Evolutionary conservation across 805 yeast genomes (phyloP).

Genomic region (Tetrapisispora phaffii): DNA sequence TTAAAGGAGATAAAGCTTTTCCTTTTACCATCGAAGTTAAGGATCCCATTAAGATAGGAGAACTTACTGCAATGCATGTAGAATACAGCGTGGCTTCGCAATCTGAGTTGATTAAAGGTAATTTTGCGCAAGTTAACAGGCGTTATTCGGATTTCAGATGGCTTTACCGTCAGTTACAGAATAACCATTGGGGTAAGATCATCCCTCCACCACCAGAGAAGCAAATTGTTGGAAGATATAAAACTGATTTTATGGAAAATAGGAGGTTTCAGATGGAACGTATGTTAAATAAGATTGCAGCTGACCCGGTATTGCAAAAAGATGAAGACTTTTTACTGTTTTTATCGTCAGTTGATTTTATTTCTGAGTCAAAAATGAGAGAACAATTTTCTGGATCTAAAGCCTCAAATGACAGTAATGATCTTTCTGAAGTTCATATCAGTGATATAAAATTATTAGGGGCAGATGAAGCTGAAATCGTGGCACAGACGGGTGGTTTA

Average conservation of each 20-base stretch:
- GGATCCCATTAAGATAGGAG: conserved; percentile 89
- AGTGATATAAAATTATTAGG: conserved; percentile 25
- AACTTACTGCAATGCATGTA: conserved; percentile 77
- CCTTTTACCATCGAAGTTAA: conserved; percentile 61
- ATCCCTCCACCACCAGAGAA: conserved; percentile 95
- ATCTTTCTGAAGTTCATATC: conserved; percentile 27
- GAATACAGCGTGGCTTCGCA: conserved; percentile 70
- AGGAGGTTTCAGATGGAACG: conserved; percentile 66
- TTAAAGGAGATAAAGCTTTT: neutral
- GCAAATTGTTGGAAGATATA: conserved; percentile 85
- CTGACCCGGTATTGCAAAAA: conserved; percentile 42
- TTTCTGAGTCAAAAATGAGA: conserved; percentile 55
- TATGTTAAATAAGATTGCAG: conserved; percentile 66
- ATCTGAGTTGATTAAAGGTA: conserved; percentile 31
- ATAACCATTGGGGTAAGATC: conserved; percentile 77
- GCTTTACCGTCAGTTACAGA: conserved; percentile 78
- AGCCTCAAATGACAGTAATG: conserved; percentile 36
- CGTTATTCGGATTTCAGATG: conserved; percentile 86
- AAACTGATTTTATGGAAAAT: conserved; percentile 79
- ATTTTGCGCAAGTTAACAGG: conserved; percentile 55
- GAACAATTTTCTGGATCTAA: conserved; percentile 50
- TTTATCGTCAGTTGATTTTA: conserved; percentile 60
- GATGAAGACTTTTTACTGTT: conserved; percentile 74
- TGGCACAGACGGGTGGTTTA: conserved; percentile 19
- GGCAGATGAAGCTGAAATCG: conserved; percentile 20